Percentiles rank a stretch among this genome's conserved stretches.
phyloP scores from a whole-genome alignment of 768 basidiomycete genomes.

The Boletus vermiculosoides region DNA sequence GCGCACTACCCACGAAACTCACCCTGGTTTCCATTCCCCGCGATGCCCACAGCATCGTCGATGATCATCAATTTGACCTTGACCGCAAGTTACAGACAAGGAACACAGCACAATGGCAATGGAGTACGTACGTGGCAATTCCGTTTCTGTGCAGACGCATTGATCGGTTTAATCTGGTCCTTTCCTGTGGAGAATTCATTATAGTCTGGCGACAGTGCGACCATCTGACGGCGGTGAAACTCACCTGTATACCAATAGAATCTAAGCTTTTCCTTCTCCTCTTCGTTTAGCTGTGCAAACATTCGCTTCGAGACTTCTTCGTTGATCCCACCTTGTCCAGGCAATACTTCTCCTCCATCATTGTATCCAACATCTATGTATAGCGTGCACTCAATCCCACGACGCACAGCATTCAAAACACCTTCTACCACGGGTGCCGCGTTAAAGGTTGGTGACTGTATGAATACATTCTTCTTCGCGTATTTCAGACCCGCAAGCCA shows the following conservation, averaged over 20 bases:
- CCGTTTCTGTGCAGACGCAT: slow-evolving; percentile 63
- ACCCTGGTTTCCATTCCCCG: slow-evolving; percentile 72
- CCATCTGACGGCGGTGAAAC: not conserved
- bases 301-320: slow-evolving; percentile 62
- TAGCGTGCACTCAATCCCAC: slow-evolving; percentile 58
- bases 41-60: slow-evolving; percentile 63
- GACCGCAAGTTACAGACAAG: not conserved
- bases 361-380: slow-evolving; percentile 59
- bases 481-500: slow-evolving; percentile 65
- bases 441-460: slow-evolving; percentile 74
- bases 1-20: slow-evolving; percentile 1
- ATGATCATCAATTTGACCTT: slow-evolving; percentile 65
- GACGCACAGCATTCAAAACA: slow-evolving; percentile 56
- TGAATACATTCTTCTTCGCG: slow-evolving; percentile 62
- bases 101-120: not conserved
- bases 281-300: slow-evolving; percentile 48
- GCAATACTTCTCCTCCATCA: slow-evolving; percentile 60
- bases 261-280: slow-evolving; percentile 44
- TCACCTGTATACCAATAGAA: slow-evolving; percentile 55
- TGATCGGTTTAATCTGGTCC: slow-evolving; percentile 63
- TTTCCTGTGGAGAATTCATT: slow-evolving; percentile 37
- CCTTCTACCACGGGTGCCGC: slow-evolving; percentile 60
- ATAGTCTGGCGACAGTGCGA: not conserved
- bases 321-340: slow-evolving; percentile 71
- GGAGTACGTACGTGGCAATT: slow-evolving; percentile 57